Evolutionary conservation across 2,329 filamentous ascomycete genomes (phyloP).

Genomic region (Clarireedia monteithiana): DNA sequence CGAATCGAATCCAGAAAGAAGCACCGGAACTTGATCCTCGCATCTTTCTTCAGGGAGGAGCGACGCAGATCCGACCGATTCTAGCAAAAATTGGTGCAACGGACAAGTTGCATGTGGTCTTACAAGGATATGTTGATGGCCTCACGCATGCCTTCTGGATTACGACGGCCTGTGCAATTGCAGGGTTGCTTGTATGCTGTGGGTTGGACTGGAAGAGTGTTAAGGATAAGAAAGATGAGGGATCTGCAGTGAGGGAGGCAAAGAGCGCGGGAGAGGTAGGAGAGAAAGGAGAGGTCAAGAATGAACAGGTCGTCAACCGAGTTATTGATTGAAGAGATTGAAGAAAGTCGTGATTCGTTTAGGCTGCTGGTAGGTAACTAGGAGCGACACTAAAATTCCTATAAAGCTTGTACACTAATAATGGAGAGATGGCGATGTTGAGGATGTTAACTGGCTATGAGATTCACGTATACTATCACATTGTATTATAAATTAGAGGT

Average conservation of each 20-base stretch:
- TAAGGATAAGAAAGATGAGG: conserved; percentile 32
- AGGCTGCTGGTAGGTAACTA: too few relatives aligned
- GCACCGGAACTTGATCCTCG: conserved; percentile 37
- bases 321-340: too few relatives aligned
- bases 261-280: too few relatives aligned
- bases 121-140: conserved; percentile 48
- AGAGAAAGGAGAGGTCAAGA: too few relatives aligned
- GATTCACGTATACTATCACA: too few relatives aligned
- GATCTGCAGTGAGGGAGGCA: not conserved
- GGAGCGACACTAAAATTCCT: too few relatives aligned
- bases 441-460: too few relatives aligned
- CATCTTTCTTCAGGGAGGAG: conserved; percentile 45
- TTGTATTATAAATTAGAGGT: too few relatives aligned
- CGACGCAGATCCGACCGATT: conserved; percentile 40
- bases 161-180: conserved; percentile 38
- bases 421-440: too few relatives aligned
- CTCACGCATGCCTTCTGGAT: conserved; percentile 46
- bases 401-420: too few relatives aligned
- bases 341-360: too few relatives aligned
- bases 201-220: conserved; percentile 47
- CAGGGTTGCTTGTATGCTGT: conserved; percentile 37
- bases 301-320: too few relatives aligned
- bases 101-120: conserved; percentile 37
- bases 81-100: conserved; percentile 35
- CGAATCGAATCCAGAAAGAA: conserved; percentile 39